Evolutionary conservation across 2,329 filamentous ascomycete species (phyloP).

Genomic region (Colletotrichum neosansevieriae): DNA sequence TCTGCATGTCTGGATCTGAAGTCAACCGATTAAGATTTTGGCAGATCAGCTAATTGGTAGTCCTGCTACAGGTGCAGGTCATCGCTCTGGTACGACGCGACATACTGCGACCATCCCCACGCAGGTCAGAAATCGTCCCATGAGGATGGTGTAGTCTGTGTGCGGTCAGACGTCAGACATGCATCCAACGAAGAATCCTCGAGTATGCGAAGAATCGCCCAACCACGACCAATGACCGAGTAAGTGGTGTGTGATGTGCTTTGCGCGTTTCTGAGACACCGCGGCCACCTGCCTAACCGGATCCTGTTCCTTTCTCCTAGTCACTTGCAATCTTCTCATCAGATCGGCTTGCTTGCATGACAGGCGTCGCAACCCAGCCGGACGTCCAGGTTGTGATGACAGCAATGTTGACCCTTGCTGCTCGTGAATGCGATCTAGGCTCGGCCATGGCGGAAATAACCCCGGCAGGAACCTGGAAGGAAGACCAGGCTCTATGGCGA

Average conservation of each 20-base stretch:
- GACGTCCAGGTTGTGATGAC: neutral
- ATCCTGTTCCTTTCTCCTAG: slow-evolving; percentile 8
- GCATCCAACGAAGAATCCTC: neutral
- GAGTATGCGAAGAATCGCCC: slow-evolving; percentile 3
- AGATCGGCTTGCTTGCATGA: slow-evolving; percentile 19
- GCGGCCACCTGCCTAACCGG: neutral
- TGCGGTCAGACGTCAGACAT: slow-evolving; percentile 24
- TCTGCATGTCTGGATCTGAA: slow-evolving; percentile 28
- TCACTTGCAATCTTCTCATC: slow-evolving; percentile 26
- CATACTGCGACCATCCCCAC: slow-evolving; percentile 22
- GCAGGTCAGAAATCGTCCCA: slow-evolving; percentile 23
- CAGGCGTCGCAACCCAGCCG: slow-evolving; percentile 6
- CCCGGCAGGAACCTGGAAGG: neutral
- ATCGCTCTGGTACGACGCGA: slow-evolving; percentile 22
- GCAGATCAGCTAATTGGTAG: slow-evolving; percentile 21
- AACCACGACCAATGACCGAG: slow-evolving; percentile 9
- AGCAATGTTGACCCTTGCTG: neutral
- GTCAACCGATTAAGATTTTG: slow-evolving; percentile 22
- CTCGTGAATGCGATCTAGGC: neutral
- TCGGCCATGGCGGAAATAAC: slow-evolving; percentile 2
- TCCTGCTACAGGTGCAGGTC: slow-evolving; percentile 3
- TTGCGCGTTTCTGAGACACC: slow-evolving; percentile 10
- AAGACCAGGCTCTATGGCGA: too few species aligned
- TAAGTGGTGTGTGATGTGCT: slow-evolving; percentile 3
- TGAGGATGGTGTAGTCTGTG: slow-evolving; percentile 23